Conservation (phyloP, 2,329 filamentous ascomycete genomes). For the Pseudogymnoascus sp. region DNA sequence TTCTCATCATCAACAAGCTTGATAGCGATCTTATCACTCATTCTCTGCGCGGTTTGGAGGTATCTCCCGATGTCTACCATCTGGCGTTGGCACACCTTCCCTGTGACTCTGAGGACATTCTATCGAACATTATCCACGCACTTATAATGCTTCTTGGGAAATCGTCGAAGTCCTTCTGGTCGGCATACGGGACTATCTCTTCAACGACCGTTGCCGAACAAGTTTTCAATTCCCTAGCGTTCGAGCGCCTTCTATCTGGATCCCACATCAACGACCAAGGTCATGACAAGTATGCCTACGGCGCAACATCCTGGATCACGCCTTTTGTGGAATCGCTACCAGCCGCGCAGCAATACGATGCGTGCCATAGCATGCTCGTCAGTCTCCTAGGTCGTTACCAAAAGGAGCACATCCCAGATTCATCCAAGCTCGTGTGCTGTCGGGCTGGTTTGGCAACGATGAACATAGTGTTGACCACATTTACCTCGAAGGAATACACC, state of each 20-base stretch:
- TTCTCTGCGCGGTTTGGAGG: slow-evolving; percentile 69
- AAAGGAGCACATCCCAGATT: slow-evolving; percentile 44
- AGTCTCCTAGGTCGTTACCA: slow-evolving; percentile 63
- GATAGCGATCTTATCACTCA: slow-evolving; percentile 68
- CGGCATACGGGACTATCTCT: slow-evolving; percentile 72
- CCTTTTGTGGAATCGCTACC: slow-evolving; percentile 72
- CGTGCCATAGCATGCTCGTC: slow-evolving; percentile 69
- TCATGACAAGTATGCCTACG: slow-evolving; percentile 47
- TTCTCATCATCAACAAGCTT: slow-evolving; percentile 65
- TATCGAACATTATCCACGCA: slow-evolving; percentile 62
- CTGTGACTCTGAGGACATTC: slow-evolving; percentile 44
- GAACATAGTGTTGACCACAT: slow-evolving; percentile 48
- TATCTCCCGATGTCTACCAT: slow-evolving; percentile 64
- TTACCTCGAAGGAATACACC: slow-evolving; percentile 42
- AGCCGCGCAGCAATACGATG: slow-evolving; percentile 66
- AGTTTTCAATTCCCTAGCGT: slow-evolving; percentile 64
- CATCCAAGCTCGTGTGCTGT: slow-evolving; percentile 53
- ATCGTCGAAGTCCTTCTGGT: slow-evolving; percentile 77
- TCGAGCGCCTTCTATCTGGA: slow-evolving; percentile 52
- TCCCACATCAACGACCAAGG: slow-evolving; percentile 46
- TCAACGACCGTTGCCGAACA: slow-evolving; percentile 76
- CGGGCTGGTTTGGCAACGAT: slow-evolving; percentile 56
- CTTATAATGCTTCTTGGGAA: slow-evolving; percentile 66
- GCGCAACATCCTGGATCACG: slow-evolving; percentile 70
- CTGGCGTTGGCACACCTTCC: slow-evolving; percentile 50